phyloP scores from a whole-genome alignment of 2,329 filamentous ascomycete genomes.

The Arthroderma uncinatum region DNA sequence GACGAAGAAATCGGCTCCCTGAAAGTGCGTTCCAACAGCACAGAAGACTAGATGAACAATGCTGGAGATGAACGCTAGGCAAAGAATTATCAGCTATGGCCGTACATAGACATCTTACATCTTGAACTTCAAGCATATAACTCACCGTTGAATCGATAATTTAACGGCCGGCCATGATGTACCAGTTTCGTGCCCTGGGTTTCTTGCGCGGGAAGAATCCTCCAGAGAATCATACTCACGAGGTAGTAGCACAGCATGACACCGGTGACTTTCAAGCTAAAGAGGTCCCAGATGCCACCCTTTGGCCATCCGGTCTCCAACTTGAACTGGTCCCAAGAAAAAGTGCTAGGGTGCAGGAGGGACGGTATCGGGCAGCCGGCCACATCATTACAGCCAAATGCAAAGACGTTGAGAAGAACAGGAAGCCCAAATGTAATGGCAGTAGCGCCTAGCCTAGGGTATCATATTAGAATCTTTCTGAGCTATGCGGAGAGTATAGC shows the following conservation, averaged over 20 bases:
- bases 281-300: constrained; percentile 57
- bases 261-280: constrained; percentile 57
- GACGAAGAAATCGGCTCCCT: constrained; percentile 71
- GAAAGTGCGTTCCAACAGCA: constrained; percentile 60
- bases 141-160: constrained; percentile 70
- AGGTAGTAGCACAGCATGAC: constrained; percentile 68
- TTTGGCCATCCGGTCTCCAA: constrained; percentile 69
- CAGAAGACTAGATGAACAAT: constrained; percentile 60
- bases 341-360: constrained; percentile 57
- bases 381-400: constrained; percentile 84
- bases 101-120: neutral
- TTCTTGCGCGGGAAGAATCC: constrained; percentile 63
- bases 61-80: constrained; percentile 61
- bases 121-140: neutral
- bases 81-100: neutral
- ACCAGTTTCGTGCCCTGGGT: constrained; percentile 58
- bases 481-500: too few relatives aligned
- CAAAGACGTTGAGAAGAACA: constrained; percentile 62
- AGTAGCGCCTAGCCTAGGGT: constrained; percentile 10
- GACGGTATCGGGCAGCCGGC: constrained; percentile 83
- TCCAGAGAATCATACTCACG: constrained; percentile 62
- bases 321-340: constrained; percentile 64
- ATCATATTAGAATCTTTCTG: neutral
- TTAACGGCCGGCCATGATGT: constrained; percentile 56
- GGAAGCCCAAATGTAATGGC: constrained; percentile 69